These are phyloP conservation scores for Croton setiger DNA, from an alignment of 441 rosid genomes.

Conservation along the genomic window DNA sequence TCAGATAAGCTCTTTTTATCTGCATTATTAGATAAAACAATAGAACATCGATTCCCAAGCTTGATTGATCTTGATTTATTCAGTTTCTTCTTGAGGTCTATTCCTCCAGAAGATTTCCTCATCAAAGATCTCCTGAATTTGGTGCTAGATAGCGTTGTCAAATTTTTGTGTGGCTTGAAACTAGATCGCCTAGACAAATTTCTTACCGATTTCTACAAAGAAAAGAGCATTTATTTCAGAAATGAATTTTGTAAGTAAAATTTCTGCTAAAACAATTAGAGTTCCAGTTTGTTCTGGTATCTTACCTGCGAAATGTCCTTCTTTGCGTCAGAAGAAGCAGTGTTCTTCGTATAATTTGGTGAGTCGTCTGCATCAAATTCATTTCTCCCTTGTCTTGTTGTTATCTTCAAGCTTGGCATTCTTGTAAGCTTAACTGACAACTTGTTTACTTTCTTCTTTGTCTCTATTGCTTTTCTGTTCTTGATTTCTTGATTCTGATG, in stretches of 20 bases:
- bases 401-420: conserved; percentile 38
- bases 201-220: conserved; percentile 40
- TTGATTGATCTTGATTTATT: conserved; percentile 45
- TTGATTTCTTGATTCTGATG: conserved; percentile 28
- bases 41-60: conserved; percentile 19
- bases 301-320: conserved; percentile 52
- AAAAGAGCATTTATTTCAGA: not conserved
- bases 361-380: conserved; percentile 23
- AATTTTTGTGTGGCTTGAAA: conserved; percentile 38
- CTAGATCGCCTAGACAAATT: conserved; percentile 37
- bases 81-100: conserved; percentile 38
- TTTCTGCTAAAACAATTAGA: not conserved
- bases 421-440: conserved; percentile 44
- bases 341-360: conserved; percentile 32
- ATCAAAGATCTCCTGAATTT: conserved; percentile 45
- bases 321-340: conserved; percentile 33
- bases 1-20: not conserved
- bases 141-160: conserved; percentile 45
- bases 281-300: not conserved
- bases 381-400: conserved; percentile 24
- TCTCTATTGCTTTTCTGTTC: conserved; percentile 28
- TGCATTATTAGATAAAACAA: conserved; percentile 16
- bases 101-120: conserved; percentile 44
- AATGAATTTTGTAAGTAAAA: not conserved
- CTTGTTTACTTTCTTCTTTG: conserved; percentile 39